phyloP scores from a whole-genome alignment of 257 asterid species.

The Thymus quinquecostatus region DNA sequence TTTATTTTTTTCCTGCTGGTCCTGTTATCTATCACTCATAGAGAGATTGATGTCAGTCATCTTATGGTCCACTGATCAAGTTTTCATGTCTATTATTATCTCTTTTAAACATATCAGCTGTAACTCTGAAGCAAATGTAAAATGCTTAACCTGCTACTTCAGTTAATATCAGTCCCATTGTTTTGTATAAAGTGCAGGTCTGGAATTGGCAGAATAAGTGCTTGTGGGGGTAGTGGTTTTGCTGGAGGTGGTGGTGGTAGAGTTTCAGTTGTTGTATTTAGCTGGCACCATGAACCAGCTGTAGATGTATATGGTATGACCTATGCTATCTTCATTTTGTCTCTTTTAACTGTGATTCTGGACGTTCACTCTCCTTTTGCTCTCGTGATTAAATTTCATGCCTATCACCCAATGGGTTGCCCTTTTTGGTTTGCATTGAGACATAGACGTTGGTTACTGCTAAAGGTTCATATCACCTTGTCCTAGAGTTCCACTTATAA shows the following conservation, averaged over 20 bases:
- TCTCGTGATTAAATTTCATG: neutral
- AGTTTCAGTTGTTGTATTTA: constrained; percentile 84
- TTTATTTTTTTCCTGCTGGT: neutral
- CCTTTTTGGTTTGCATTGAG: neutral
- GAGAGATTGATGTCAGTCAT: neutral
- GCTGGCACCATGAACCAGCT: constrained; percentile 88
- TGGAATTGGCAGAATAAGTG: constrained; percentile 85
- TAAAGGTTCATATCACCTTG: neutral
- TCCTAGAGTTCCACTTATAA: constrained; percentile 18
- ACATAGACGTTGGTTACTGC: neutral
- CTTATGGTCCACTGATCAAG: neutral
- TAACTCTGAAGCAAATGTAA: neutral
- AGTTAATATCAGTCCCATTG: constrained; percentile 30
- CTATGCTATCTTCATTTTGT: constrained; percentile 1
- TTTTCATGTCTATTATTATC: constrained; percentile 12
- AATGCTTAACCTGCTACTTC: constrained; percentile 9
- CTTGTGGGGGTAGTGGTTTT: constrained; percentile 93
- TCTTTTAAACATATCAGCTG: constrained; percentile 2
- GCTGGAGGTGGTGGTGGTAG: constrained; percentile 99
- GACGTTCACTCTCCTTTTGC: constrained; percentile 4
- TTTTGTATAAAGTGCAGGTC: constrained; percentile 67
- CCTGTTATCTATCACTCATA: neutral
- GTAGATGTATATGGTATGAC: constrained; percentile 73
- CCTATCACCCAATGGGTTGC: constrained; percentile 9
- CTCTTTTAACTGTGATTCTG: constrained; percentile 10